Conservation (phyloP, 2,329 filamentous ascomycete species). For the Cladophialophora exuberans region DNA sequence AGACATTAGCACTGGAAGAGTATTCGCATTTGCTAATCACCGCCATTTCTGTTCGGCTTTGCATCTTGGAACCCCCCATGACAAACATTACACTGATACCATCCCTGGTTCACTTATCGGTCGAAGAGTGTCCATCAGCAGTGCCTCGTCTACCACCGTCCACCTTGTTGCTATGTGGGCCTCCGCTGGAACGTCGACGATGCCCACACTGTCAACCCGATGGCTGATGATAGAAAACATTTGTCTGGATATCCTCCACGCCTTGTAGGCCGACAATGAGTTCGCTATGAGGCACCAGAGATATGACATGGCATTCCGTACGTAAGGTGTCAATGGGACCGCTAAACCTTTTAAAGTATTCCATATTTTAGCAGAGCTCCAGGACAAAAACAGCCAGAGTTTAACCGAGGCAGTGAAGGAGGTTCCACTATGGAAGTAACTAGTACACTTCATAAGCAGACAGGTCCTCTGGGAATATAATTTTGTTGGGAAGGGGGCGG, state of each 20-base stretch:
- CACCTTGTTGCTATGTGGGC: neutral
- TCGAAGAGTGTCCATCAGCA: neutral
- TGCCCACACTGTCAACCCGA: neutral
- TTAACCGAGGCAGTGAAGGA: neutral
- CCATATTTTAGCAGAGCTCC: neutral
- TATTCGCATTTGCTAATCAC: too few relatives aligned
- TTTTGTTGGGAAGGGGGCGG: too few relatives aligned
- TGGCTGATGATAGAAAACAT: neutral
- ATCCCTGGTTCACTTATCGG: neutral
- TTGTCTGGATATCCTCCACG: neutral
- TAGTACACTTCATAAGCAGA: slow-evolving; percentile 4
- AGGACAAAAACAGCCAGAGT: neutral
- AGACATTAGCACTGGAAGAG: too few relatives aligned
- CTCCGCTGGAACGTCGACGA: neutral
- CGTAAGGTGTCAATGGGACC: neutral
- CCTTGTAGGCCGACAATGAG: neutral
- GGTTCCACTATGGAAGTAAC: neutral
- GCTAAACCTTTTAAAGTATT: neutral
- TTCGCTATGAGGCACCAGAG: neutral
- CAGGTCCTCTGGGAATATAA: neutral
- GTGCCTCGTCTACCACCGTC: neutral
- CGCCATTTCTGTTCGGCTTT: too few relatives aligned
- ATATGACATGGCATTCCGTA: neutral
- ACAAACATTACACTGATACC: neutral
- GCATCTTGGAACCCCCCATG: too few relatives aligned